Base-by-base conservation (phyloP, 257 asterid species). In the Leptodermis oblonga region DNA sequence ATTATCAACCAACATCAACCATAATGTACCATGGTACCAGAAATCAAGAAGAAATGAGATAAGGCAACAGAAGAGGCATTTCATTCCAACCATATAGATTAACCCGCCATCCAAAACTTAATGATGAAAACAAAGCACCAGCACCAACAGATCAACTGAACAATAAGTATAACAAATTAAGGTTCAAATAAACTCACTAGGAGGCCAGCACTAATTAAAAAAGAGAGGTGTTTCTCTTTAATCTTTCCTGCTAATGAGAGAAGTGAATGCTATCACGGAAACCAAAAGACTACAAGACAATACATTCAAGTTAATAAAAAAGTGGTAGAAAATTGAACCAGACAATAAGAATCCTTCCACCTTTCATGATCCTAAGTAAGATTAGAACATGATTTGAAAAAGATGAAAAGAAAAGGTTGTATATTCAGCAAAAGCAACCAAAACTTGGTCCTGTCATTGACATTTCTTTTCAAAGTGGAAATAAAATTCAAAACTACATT, bases 161-260 rank as follows among this genome's bases (percentile, higher is more conserved):
- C n/a, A n/a, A n/a, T n/a, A n/a, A n/a, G n/a, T n/a, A 43, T 58
- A 58, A 12, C 20, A 60, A 60, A 60, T 7, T 14, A 25, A 52
- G 33, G 43, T 54, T 34, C 65, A 67, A 34, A 56, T n/a, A 56
- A 45, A 82, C 95, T 91, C 78, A 94, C 97, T 77, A 94, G 82
- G 76, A 94, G 86, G 52, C 99, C 97, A 65, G 96, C 91, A 73
- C 77, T 88, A 73, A 94, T 88, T 69, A 94, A 83, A 70, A 79
- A 86, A 75, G 99, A 86, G 74, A 93, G 81, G 74, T 87, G 90
- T 13, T 89, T 90, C 76, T 94, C 99, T 82, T 85, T 82, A 86
- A 91, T 97, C 84, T 81, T 86, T 73, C 99, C 99, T 28, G 88
- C 96, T 79, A 81, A 70, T 0, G 96, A 87, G 43, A 94, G 89